Base-by-base conservation (phyloP, 441 rosid species). In the Pelargonium myrrhifolium region DNA sequence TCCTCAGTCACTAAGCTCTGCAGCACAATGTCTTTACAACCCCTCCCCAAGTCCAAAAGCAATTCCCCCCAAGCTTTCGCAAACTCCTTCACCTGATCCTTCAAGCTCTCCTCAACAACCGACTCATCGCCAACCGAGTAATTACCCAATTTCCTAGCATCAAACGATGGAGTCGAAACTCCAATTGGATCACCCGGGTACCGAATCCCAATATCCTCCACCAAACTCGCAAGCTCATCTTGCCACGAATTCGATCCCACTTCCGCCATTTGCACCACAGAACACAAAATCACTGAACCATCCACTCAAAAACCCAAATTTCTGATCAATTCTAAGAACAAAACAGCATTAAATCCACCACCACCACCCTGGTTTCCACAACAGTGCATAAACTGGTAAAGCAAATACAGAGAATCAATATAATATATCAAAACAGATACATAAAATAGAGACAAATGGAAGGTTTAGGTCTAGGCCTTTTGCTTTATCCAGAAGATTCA, bases 31-130 rank as follows among this genome's bases (percentile, higher is more conserved):
- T 90, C 97, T 63, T 75, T 87, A 65, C 89, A 90, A 12, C 97
- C 99, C 66, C 78, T 82, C n/a, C 94, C 94, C n/a, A 94, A 84
- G 49, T 94, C 96, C 68, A 90, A 4, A 40, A 86, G 72, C 93
- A 94, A 85, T 80, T 94, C 98, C 7, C 87, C 89, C 99, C 99
- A 94, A 15, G 97, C 86, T 76, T 83, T 86, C 67, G 85, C 67
- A 65, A 94, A 88, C 69, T 81, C 99, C 28, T 75, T 80, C 72
- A 77, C 83, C 72, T 89, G 96, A 69, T 89, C 96, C 74, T 72
- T 86, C 62, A 86, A 73, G 61, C 80, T 84, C 86, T 80, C 93
- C 69, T 61, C 73, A 43, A 61, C 73, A 56, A 24, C 63, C 61
- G 67, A 77, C 68, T 53, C 39, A 18, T 40, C 76, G 58, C 74